Evolutionary conservation across 768 basidiomycete genomes (phyloP).

Genomic region (Trametopsis cervina): DNA sequence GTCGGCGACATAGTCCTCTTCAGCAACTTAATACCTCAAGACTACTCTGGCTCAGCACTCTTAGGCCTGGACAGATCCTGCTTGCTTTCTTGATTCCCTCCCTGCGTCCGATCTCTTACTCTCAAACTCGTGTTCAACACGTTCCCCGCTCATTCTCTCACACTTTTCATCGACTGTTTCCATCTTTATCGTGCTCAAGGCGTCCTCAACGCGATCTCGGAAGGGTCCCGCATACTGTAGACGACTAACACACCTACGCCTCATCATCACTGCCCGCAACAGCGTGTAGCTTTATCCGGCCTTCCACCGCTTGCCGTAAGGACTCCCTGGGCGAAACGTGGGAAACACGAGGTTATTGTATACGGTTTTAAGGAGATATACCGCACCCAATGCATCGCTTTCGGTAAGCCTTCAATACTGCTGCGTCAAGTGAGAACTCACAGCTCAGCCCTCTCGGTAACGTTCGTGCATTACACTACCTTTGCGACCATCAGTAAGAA

Average conservation of each 20-base stretch:
- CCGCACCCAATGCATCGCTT: constrained; percentile 61
- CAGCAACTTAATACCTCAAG: background rate
- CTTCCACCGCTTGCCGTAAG: constrained; percentile 4
- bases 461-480: constrained; percentile 17
- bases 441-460: constrained; percentile 6
- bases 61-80: background rate
- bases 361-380: constrained; percentile 11
- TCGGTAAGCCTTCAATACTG: constrained; percentile 50
- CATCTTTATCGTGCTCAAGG: no score
- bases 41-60: no score
- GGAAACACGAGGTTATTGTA: constrained; percentile 48
- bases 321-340: constrained; percentile 47
- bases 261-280: constrained; percentile 5
- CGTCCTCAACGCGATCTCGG: no score
- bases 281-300: constrained; percentile 1
- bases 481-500: constrained; percentile 50
- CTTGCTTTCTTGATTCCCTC: background rate
- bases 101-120: constrained; percentile 14
- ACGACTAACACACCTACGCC: constrained; percentile 5
- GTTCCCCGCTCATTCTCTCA: constrained; percentile 47
- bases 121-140: constrained; percentile 69
- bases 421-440: constrained; percentile 9
- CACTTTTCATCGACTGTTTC: constrained; percentile 17
- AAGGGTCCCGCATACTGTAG: no score
- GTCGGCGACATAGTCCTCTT: background rate